Conservation (phyloP, 2,329 filamentous ascomycete genomes). For the Pseudodiploospora longispora region DNA sequence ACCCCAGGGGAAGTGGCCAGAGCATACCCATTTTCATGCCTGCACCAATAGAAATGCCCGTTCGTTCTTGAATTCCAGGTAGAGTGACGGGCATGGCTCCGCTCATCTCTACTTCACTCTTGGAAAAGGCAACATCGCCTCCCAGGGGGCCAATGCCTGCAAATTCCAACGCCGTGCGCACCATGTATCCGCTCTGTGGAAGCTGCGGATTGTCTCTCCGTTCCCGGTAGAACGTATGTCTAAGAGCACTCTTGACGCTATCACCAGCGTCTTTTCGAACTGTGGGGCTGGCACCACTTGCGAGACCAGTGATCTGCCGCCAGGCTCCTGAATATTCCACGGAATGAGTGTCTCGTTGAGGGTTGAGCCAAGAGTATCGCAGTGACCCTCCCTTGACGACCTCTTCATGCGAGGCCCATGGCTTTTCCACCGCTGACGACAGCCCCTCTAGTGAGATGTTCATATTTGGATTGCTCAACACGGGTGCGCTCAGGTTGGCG, state of each 20-base stretch:
- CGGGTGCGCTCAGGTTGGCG: constrained; percentile 72
- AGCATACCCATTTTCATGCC: constrained; percentile 76
- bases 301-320: constrained; percentile 80
- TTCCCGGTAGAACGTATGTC: constrained; percentile 74
- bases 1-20: constrained; percentile 67
- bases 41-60: constrained; percentile 74
- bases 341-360: constrained; percentile 61
- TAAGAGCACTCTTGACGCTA: constrained; percentile 78
- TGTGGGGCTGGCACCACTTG: constrained; percentile 67
- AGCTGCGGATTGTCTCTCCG: constrained; percentile 77
- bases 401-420: constrained; percentile 93
- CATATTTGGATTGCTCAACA: constrained; percentile 77
- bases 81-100: constrained; percentile 66
- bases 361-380: constrained; percentile 66
- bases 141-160: constrained; percentile 76
- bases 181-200: constrained; percentile 71
- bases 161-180: constrained; percentile 73
- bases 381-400: constrained; percentile 68
- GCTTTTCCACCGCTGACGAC: constrained; percentile 77
- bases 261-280: constrained; percentile 83
- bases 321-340: constrained; percentile 74
- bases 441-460: constrained; percentile 72
- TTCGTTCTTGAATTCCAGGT: constrained; percentile 58
- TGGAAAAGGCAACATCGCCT: constrained; percentile 91
- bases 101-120: constrained; percentile 78